These are phyloP conservation scores for Amanita muscaria DNA, from an alignment of 768 basidiomycete genomes.

Conservation along the genomic window DNA sequence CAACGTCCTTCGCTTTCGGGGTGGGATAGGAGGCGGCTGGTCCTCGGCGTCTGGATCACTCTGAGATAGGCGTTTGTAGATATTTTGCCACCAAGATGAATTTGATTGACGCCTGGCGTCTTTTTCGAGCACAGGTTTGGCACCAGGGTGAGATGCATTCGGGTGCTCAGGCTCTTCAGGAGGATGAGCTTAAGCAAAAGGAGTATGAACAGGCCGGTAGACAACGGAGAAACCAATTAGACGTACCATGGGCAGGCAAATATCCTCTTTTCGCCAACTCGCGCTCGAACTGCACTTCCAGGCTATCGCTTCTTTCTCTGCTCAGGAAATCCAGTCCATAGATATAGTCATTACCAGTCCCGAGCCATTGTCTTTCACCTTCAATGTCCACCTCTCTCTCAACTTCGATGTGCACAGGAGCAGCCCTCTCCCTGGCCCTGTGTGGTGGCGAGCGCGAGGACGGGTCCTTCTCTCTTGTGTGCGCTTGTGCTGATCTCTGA, in stretches of 20 bases:
- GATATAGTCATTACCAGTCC: constrained; percentile 34
- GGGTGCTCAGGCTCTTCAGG: neutral
- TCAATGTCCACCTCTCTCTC: constrained; percentile 33
- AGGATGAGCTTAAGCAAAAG: neutral
- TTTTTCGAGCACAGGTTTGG: too few relatives aligned
- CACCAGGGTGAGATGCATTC: constrained; percentile 8
- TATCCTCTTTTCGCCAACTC: constrained; percentile 45
- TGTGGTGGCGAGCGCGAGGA: constrained; percentile 9
- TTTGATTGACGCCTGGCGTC: constrained; percentile 21
- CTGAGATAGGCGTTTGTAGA: constrained; percentile 46
- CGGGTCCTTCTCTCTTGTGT: neutral
- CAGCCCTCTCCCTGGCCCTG: neutral
- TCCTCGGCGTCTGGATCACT: constrained; percentile 23
- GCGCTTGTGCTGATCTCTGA: neutral
- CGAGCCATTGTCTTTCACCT: constrained; percentile 47
- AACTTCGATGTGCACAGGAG: constrained; percentile 29
- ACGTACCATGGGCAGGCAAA: constrained; percentile 17
- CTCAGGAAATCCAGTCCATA: constrained; percentile 31
- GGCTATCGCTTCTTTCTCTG: constrained; percentile 42
- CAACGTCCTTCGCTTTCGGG: constrained; percentile 7
- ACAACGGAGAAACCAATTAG: neutral
- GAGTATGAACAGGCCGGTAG: neutral
- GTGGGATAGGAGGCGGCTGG: constrained; percentile 1
- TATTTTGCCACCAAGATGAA: constrained; percentile 49
- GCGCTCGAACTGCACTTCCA: constrained; percentile 43